Evolutionary conservation across 1,284 basidiomycete species (phyloP), one percentile per base, ranked within the genome.

Genomic region (Tylopilus sp.): DNA sequence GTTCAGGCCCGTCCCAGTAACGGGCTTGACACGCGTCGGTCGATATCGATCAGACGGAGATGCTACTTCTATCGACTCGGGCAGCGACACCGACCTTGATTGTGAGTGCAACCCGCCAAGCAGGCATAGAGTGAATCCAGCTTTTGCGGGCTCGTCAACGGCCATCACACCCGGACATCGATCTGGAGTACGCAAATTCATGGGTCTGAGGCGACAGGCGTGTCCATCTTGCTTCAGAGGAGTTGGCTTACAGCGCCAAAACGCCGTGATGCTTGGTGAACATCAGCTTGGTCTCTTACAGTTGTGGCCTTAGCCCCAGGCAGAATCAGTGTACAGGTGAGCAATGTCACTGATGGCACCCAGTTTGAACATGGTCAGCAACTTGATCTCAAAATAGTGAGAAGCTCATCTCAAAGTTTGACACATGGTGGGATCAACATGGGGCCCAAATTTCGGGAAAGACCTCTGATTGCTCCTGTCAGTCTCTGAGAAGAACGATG

Each of bases 381-480:
- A n/a, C n/a, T n/a, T n/a, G n/a, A n/a, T n/a, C n/a, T n/a, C n/a
- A n/a, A n/a, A n/a, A n/a, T n/a, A n/a, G n/a, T n/a, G n/a, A 53
- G 18, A 63, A 53, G 8, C 59, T 73, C 16, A 37, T 71, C 3
- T 53, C 48, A 1, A 68, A 66, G 45, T 50, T 74, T 13, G 55
- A 48, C 37, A 44, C 36, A 26, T 73, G 72, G 71, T 43, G 58
- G 28, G 54, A 51, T 34, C 57, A 46, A 21, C 72, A 60, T 46
- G 16, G 45, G 4, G 67, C 61, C 13, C 37, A 46, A n/a, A 45
- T 45, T 45, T 1, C 56, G 44, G 46, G 59, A 65, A 31, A 64
- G 39, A 38, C 48, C 21, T 29, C 65, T 42, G 61, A 61, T 33
- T 59, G 72, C 41, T 74, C 71, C 46, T 54, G 71, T 12, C 61